These are phyloP conservation scores for Candida silvatica DNA, from an alignment of 805 yeast species.

Conservation along the genomic window DNA sequence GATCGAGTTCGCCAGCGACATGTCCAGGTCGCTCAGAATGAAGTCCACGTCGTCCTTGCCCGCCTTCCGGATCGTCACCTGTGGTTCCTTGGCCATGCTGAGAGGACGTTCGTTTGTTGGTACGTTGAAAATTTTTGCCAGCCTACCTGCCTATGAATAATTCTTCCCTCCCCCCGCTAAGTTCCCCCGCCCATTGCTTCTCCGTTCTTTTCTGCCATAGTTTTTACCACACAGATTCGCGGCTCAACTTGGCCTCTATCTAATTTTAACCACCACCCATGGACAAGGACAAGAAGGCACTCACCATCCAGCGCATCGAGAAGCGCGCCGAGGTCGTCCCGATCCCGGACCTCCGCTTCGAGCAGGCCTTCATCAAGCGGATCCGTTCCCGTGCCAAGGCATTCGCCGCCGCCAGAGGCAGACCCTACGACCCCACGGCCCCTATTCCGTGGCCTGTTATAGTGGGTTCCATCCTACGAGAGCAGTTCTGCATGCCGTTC, in stretches of 20 bases:
- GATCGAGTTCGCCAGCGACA: constrained; percentile 85
- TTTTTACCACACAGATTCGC: constrained; percentile 1
- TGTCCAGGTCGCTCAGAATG: constrained; percentile 77
- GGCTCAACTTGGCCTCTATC: too few relatives aligned
- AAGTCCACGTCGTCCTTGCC: constrained; percentile 86
- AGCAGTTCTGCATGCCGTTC: constrained; percentile 47
- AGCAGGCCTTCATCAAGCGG: constrained; percentile 47
- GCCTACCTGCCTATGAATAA: too few relatives aligned
- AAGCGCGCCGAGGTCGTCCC: constrained; percentile 3
- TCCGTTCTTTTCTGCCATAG: constrained; percentile 7
- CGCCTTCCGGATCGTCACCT: constrained; percentile 81
- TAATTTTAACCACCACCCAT: too few relatives aligned
- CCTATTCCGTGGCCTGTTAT: constrained; percentile 38
- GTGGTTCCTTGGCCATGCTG: constrained; percentile 41
- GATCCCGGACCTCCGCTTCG: constrained; percentile 63
- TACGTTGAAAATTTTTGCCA: not conserved
- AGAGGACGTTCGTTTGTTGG: too few relatives aligned
- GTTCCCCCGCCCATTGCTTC: constrained; percentile 19
- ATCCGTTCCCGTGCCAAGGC: constrained; percentile 16
- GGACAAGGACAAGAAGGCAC: too few relatives aligned
- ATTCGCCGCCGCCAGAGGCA: constrained; percentile 4
- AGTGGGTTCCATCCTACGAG: constrained; percentile 38
- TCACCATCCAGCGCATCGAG: too few relatives aligned
- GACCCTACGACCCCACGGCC: constrained; percentile 8
- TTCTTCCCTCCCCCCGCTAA: constrained; percentile 13